These are phyloP conservation scores for Pyrenophora tritici-repentis DNA, from an alignment of 2,329 filamentous ascomycete species.

Conservation along the genomic window DNA sequence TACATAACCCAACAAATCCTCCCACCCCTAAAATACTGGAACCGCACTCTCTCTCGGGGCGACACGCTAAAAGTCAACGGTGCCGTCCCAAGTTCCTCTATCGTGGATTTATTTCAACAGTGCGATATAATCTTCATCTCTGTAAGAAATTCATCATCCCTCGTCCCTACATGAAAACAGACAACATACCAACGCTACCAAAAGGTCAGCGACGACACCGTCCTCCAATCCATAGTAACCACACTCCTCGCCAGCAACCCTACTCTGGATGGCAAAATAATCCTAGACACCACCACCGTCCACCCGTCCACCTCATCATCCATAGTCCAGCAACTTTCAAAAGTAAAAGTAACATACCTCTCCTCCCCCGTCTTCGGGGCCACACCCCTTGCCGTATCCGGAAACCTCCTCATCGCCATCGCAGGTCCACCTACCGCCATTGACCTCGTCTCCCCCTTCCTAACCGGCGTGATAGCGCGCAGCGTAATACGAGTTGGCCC, in stretches of 20 bases:
- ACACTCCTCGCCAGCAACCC: conserved; percentile 25
- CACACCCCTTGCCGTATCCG: conserved; percentile 55
- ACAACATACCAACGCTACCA: neutral
- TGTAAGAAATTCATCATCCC: conserved; percentile 26
- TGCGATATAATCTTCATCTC: conserved; percentile 41
- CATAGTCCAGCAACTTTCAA: conserved; percentile 34
- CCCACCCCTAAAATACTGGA: conserved; percentile 49
- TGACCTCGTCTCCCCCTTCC: conserved; percentile 44
- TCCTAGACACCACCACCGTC: conserved; percentile 59
- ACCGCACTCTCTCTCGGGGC: conserved; percentile 56
- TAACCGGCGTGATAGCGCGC: conserved; percentile 50
- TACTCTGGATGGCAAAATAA: conserved; percentile 46
- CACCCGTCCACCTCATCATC: conserved; percentile 52
- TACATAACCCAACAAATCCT: conserved; percentile 36
- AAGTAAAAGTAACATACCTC: conserved; percentile 46
- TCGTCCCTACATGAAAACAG: neutral
- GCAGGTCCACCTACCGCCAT: conserved; percentile 51
- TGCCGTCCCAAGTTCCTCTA: conserved; percentile 20
- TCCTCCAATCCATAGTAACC: conserved; percentile 42
- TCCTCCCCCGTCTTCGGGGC: conserved; percentile 58
- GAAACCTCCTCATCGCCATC: conserved; percentile 54
- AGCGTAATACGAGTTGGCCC: conserved; percentile 52
- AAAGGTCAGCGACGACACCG: conserved; percentile 50
- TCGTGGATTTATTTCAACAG: conserved; percentile 23
- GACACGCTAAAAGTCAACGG: conserved; percentile 35